Evolutionary conservation across 768 basidiomycete species (phyloP).

Genomic region (Brasilioporus rufonigricans): DNA sequence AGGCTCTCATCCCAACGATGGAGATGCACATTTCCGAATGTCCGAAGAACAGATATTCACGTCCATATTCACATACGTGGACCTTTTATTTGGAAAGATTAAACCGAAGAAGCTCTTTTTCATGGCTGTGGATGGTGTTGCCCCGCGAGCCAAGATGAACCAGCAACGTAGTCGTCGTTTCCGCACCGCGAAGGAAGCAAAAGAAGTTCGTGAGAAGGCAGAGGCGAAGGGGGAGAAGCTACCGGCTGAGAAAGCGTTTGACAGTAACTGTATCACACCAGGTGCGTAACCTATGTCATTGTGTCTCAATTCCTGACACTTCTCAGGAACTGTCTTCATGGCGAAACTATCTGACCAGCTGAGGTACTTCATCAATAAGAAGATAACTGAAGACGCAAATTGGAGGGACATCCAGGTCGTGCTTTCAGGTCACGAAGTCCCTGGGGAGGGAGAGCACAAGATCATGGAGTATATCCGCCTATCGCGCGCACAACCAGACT

Average conservation of each 20-base stretch:
- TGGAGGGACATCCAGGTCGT: slow-evolving; percentile 93
- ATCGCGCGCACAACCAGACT: slow-evolving; percentile 91
- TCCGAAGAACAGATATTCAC: slow-evolving; percentile 98
- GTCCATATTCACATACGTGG: slow-evolving; percentile 94
- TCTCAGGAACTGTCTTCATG: slow-evolving; percentile 92
- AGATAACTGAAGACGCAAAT: slow-evolving; percentile 94
- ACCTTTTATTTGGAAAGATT: slow-evolving; percentile 94
- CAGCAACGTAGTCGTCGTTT: slow-evolving; percentile 94
- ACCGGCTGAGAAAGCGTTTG: slow-evolving; percentile 93
- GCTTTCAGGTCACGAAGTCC: slow-evolving; percentile 95
- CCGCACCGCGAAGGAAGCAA: slow-evolving; percentile 90
- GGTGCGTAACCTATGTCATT: slow-evolving; percentile 48
- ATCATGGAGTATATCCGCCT: slow-evolving; percentile 99
- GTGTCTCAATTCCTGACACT: not conserved
- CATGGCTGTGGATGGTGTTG: slow-evolving; percentile 98
- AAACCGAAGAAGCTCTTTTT: slow-evolving; percentile 98
- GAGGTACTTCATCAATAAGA: slow-evolving; percentile 96
- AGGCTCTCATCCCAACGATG: slow-evolving; percentile 96
- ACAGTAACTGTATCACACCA: slow-evolving; percentile 98
- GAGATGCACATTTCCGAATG: slow-evolving; percentile 91
- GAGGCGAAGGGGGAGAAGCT: slow-evolving; percentile 85
- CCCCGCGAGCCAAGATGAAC: slow-evolving; percentile 98
- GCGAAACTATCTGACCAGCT: slow-evolving; percentile 86
- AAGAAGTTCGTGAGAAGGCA: slow-evolving; percentile 84
- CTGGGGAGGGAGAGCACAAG: slow-evolving; percentile 99